These are phyloP conservation scores for Leishmania aethiopica DNA, from an alignment of 208 protist genomes.

Conservation along the genomic window DNA sequence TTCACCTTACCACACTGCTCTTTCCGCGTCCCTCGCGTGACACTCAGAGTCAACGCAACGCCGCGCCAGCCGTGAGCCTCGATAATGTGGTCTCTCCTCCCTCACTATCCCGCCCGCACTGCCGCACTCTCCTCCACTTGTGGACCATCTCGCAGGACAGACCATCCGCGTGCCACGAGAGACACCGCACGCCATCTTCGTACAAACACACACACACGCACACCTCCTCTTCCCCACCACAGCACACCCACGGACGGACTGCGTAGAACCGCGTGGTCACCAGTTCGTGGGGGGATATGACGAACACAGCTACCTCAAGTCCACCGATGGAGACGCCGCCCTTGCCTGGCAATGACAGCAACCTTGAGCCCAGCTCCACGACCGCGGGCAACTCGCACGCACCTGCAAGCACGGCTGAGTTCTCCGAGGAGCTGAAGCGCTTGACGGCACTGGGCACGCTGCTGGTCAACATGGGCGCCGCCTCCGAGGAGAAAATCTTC, in stretches of 20 bases:
- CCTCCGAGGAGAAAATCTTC: conserved; percentile 61
- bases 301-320: background rate
- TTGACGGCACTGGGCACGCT: conserved; percentile 63
- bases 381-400: background rate
- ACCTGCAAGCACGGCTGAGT: background rate
- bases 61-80: background rate
- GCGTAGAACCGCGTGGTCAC: background rate
- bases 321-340: background rate
- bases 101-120: background rate
- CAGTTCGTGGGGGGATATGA: background rate
- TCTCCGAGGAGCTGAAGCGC: conserved; percentile 39
- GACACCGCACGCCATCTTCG: background rate
- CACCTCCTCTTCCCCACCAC: background rate
- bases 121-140: background rate
- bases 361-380: background rate
- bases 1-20: background rate
- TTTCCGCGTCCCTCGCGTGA: background rate
- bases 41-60: background rate
- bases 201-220: background rate
- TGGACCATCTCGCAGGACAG: background rate
- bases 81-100: background rate
- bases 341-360: background rate
- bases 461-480: conserved; percentile 61
- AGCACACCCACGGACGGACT: background rate
- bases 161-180: background rate